These are phyloP conservation scores for Lactarius indigo DNA, from an alignment of 768 basidiomycete species.

Conservation along the genomic window DNA sequence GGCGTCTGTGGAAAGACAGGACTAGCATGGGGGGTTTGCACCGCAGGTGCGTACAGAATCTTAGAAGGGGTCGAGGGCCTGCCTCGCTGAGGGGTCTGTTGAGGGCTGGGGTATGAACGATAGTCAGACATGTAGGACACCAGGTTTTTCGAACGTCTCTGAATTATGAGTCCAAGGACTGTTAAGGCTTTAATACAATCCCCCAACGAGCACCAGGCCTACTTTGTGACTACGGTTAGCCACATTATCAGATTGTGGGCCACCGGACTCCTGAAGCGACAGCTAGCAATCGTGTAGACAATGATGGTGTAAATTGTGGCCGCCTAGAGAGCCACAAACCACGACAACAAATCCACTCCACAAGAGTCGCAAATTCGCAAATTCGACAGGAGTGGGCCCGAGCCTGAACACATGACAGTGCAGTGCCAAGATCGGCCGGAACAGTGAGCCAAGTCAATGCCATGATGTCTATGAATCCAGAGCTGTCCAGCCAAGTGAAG, in stretches of 20 bases:
- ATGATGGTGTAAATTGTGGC: background rate
- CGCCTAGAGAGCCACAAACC: background rate
- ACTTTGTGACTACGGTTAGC: background rate
- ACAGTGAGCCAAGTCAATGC: background rate
- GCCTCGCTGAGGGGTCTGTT: background rate
- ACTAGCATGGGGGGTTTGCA: background rate
- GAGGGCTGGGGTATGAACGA: background rate
- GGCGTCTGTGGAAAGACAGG: background rate
- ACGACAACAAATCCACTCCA: background rate
- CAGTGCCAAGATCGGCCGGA: background rate
- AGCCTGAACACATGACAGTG: background rate
- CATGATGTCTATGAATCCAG: background rate
- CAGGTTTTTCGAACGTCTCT: background rate
- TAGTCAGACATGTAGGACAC: conserved; percentile 1
- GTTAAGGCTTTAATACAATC: background rate
- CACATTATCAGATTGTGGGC: background rate
- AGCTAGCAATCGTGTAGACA: background rate
- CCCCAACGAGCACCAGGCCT: background rate
- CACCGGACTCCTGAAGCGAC: background rate
- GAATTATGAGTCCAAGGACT: background rate
- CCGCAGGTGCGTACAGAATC: background rate
- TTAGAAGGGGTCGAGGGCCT: conserved; percentile 7
- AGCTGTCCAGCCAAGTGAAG: background rate
- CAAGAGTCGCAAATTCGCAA: background rate
- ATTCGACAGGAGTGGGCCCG: background rate